Conservation (phyloP, 345 rosid species). For the Populus pruinosa region DNA sequence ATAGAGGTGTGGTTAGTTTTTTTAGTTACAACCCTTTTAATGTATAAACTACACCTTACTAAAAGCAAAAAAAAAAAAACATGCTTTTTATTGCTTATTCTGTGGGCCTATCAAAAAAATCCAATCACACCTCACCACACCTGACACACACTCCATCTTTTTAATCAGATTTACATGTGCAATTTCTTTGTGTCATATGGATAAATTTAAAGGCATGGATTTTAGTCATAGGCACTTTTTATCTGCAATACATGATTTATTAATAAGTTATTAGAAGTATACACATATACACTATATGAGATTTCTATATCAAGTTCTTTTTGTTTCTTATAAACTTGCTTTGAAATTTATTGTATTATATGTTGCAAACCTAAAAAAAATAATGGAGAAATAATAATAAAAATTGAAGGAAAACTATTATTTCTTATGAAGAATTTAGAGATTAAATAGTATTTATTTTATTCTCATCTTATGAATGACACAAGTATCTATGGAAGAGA, state of each 20-base stretch:
- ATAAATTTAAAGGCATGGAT: not conserved
- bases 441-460: not conserved
- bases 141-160: no score
- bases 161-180: not conserved
- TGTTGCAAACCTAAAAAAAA: slow-evolving; percentile 5
- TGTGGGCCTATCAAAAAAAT: no score
- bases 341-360: slow-evolving; percentile 5
- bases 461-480: no score
- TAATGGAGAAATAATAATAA: not conserved
- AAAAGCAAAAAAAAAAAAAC: no score
- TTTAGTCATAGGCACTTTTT: not conserved
- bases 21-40: no score
- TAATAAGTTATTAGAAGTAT: no score
- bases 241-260: not conserved
- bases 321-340: not conserved
- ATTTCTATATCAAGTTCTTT: not conserved
- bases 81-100: no score
- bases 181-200: not conserved
- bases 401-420: slow-evolving; percentile 11
- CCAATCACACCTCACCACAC: no score
- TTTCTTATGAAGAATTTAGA: not conserved
- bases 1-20: no score
- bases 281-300: not conserved
- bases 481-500: not conserved
- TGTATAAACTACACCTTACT: no score